Percentiles rank a stretch among this genome's conserved stretches.
These are phyloP conservation scores for Sporisorium graminicola DNA, from an alignment of 1,284 basidiomycete genomes.

Conservation along the genomic window DNA sequence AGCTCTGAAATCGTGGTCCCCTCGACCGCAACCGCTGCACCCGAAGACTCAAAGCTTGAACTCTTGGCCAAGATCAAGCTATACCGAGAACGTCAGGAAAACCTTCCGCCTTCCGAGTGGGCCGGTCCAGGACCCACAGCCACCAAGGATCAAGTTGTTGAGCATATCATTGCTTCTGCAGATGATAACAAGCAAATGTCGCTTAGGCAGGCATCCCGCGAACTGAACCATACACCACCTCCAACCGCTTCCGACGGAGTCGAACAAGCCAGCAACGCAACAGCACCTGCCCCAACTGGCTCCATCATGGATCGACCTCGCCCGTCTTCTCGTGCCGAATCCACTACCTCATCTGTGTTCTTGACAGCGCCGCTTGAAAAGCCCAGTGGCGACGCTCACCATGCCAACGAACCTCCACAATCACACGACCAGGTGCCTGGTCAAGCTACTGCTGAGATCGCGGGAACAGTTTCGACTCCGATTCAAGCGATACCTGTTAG, in stretches of 20 bases:
- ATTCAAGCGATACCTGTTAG: slow-evolving; percentile 9
- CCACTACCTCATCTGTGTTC: slow-evolving; percentile 26
- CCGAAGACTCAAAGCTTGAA: slow-evolving; percentile 35
- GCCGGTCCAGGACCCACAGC: slow-evolving; percentile 49
- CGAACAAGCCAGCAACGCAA: not conserved
- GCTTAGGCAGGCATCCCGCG: slow-evolving; percentile 26
- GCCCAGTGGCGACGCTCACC: not conserved
- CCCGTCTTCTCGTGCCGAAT: slow-evolving; percentile 34
- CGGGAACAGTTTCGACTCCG: not conserved
- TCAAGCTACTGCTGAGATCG: not conserved
- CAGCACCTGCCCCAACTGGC: not conserved
- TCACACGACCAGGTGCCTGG: not conserved
- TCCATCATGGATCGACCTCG: slow-evolving; percentile 34
- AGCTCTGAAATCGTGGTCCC: slow-evolving; percentile 32
- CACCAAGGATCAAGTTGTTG: slow-evolving; percentile 46
- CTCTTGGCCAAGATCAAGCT: slow-evolving; percentile 62
- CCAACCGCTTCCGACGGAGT: not conserved
- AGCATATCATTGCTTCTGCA: slow-evolving; percentile 44
- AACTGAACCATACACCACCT: slow-evolving; percentile 9
- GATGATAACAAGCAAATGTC: slow-evolving; percentile 24
- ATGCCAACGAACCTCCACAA: not conserved
- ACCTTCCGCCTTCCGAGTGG: slow-evolving; percentile 56
- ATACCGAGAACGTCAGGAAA: slow-evolving; percentile 63
- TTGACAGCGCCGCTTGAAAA: slow-evolving; percentile 1
- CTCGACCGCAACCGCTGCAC: not conserved